Conservation (phyloP, 2,329 filamentous ascomycete species). For the Tetracladium maxilliforme region DNA sequence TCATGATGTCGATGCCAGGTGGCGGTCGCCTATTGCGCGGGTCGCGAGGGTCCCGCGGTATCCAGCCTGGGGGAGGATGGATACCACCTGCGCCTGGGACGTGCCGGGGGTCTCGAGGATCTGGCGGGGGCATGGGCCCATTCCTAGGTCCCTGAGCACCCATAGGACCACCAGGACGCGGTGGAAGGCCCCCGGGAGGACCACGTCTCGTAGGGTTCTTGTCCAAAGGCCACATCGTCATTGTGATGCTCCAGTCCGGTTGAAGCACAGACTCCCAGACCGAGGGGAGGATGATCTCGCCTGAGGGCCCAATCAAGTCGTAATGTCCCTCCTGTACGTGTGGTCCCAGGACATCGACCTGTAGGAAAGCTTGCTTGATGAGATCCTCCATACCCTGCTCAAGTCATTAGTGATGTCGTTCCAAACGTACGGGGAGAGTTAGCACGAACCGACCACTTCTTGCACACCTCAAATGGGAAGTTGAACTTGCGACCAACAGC, state of each 20-base stretch:
- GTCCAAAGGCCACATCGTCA: constrained; percentile 59
- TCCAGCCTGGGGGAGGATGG: no score
- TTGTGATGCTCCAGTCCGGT: constrained; percentile 59
- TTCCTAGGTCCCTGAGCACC: no score
- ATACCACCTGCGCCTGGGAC: no score
- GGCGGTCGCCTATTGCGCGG: not conserved
- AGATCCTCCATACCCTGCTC: constrained; percentile 69
- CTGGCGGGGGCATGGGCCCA: no score
- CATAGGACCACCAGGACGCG: no score
- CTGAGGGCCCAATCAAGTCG: constrained; percentile 64
- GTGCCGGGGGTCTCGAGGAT: no score
- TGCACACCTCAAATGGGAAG: constrained; percentile 77
- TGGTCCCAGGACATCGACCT: constrained; percentile 62
- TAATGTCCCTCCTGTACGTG: constrained; percentile 70
- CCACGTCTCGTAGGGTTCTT: no score
- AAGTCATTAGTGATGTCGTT: constrained; percentile 13
- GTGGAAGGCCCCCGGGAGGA: no score
- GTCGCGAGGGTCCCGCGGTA: no score
- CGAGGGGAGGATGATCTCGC: constrained; percentile 68
- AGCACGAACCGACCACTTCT: constrained; percentile 61
- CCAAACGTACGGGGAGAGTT: constrained; percentile 3
- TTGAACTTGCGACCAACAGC: constrained; percentile 83
- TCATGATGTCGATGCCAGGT: not conserved
- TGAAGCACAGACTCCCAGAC: constrained; percentile 74
- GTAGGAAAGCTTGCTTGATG: constrained; percentile 70